Percentiles rank a stretch among this genome's conserved stretches.
Conservation (phyloP, 805 yeast species). For the Pichia scutulata region DNA sequence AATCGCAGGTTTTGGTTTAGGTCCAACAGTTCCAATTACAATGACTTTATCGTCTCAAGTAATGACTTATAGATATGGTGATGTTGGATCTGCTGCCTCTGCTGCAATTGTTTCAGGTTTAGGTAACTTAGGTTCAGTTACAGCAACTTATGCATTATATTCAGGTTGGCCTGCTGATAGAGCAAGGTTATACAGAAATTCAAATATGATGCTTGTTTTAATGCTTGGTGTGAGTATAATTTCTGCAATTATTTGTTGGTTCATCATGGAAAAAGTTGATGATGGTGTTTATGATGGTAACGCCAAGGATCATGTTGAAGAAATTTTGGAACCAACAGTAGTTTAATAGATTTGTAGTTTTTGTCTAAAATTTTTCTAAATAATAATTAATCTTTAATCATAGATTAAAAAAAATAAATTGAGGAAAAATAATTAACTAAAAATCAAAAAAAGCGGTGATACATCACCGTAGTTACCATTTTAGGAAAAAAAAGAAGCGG, state of each 20-base stretch:
- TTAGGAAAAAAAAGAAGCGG: not conserved
- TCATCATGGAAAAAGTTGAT: slow-evolving; percentile 16
- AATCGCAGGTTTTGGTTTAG: slow-evolving; percentile 79
- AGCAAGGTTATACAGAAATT: slow-evolving; percentile 50
- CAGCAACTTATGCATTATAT: slow-evolving; percentile 79
- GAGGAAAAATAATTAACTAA: not conserved
- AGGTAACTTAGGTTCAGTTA: slow-evolving; percentile 81
- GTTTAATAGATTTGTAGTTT: not conserved
- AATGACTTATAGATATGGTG: slow-evolving; percentile 64
- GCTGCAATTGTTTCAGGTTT: slow-evolving; percentile 80
- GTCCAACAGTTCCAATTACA: slow-evolving; percentile 84
- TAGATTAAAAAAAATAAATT: no score
- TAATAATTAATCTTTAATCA: not conserved
- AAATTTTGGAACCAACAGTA: not conserved
- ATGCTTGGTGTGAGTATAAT: slow-evolving; percentile 70
- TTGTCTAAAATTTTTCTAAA: not conserved
- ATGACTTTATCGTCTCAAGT: slow-evolving; percentile 82
- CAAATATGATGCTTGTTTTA: slow-evolving; percentile 78
- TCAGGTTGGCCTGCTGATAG: slow-evolving; percentile 81
- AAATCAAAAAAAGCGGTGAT: slow-evolving; percentile 1
- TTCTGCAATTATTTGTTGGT: slow-evolving; percentile 30
- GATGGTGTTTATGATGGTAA: slow-evolving; percentile 13
- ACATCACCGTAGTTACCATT: slow-evolving; percentile 4
- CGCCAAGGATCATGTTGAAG: not conserved
- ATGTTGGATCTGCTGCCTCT: slow-evolving; percentile 76